These are phyloP conservation scores for Schrenkiella parvula DNA, from an alignment of 345 rosid genomes.

Conservation along the genomic window DNA sequence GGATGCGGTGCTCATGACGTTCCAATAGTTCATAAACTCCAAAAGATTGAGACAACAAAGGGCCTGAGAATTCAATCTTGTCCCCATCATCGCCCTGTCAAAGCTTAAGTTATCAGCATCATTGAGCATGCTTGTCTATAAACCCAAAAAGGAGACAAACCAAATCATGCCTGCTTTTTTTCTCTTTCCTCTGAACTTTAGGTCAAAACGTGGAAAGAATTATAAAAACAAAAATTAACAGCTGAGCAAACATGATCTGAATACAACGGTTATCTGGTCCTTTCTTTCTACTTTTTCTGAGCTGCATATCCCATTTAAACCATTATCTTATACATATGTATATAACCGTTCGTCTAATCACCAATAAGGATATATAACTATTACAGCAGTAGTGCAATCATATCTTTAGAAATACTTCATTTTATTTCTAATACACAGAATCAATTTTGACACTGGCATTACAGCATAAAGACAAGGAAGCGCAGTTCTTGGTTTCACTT, in stretches of 20 bases:
- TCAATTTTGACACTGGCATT: conserved; percentile 13
- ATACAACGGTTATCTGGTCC: conserved; percentile 9
- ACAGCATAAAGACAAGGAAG: conserved; percentile 1
- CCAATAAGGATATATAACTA: neutral
- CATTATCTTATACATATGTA: neutral
- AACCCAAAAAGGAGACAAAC: conserved; percentile 18
- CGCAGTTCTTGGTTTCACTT: conserved; percentile 9
- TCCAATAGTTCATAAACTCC: conserved; percentile 73
- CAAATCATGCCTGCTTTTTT: conserved; percentile 26
- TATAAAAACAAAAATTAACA: neutral
- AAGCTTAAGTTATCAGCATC: conserved; percentile 24
- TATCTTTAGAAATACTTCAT: neutral
- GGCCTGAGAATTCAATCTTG: conserved; percentile 87
- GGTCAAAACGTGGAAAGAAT: conserved; percentile 22
- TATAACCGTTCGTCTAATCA: neutral
- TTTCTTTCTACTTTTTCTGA: conserved; percentile 19
- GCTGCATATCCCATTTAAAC: neutral
- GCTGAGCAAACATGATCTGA: conserved; percentile 26
- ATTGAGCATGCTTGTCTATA: conserved; percentile 26
- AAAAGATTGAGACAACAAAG: conserved; percentile 69
- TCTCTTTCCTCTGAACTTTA: conserved; percentile 15
- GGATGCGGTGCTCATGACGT: conserved; percentile 73
- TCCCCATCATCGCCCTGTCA: conserved; percentile 68
- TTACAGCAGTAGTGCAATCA: neutral
- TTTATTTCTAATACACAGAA: neutral